Evolutionary conservation across 2,329 filamentous ascomycete genomes (phyloP), one percentile per base, ranked within the genome.

Genomic region (Scedosporium aurantiacum): DNA sequence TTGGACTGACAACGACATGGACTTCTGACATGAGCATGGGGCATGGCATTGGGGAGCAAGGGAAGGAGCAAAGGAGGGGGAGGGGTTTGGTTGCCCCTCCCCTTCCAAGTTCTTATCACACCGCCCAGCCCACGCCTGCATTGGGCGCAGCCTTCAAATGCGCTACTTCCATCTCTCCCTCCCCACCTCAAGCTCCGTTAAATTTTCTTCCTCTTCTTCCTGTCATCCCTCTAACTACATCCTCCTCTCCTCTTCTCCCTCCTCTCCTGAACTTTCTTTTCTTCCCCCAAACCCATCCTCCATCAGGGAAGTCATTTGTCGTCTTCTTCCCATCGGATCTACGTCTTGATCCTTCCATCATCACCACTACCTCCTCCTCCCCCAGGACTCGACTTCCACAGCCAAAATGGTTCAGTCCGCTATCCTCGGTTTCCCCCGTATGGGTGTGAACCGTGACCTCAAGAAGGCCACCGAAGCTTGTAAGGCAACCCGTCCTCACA

Each of bases 401-500:
- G 69, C 66, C 74, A 82, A 74, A 65, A 85, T 85, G 82, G 82
- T 85, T 75, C 80, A 84, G 73, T 85, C 82, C 67, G 80, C 94
- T 69, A 84, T 99, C 77, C 88, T 99, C 77, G 94, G 94, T 81
- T 99, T 99, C 86, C 94, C 94, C 77, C 93, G 94, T 75, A 97
- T 97, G 90, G 94, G 94, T 80, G 89, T 85, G 72, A 90, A 95
- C 80, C 91, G 94, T 87, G 94, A 99, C 84, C 87, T 99, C 76
- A 99, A 99, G 89, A 99, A 99, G 87, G 94, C 94, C 74, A 99
- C 92, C 69, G 94, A 99, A 80, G 91, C 93, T 76, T 99, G 80
- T 82, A 68, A 73, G 80, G 79, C 47, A n/a, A 50, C 10, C n/a
- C 56, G 58, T 52, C 57, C 43, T 8, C 5, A 27, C 18, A 21